Evolutionary conservation across 2,329 filamentous ascomycete species (phyloP).

Genomic region (Pseudogymnoascus sp.): DNA sequence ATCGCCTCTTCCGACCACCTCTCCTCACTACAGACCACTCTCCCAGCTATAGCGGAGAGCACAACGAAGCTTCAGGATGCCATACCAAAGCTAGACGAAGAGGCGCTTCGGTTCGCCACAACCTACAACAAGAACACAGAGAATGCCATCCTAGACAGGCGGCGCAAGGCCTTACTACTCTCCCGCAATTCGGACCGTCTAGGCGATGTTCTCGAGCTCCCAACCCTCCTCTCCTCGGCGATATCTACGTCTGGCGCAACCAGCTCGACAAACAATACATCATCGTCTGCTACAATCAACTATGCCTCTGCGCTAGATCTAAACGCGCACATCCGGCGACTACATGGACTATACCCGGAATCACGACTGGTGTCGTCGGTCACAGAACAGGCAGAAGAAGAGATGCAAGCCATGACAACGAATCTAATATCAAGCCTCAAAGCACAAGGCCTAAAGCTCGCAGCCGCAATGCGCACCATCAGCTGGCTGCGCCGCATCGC

Average conservation of each 20-base stretch:
- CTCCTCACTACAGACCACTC: constrained; percentile 60
- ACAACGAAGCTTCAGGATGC: constrained; percentile 61
- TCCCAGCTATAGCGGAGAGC: constrained; percentile 64
- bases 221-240: constrained; percentile 75
- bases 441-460: constrained; percentile 74
- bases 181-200: constrained; percentile 83
- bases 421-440: constrained; percentile 76
- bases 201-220: constrained; percentile 85
- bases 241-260: constrained; percentile 50
- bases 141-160: constrained; percentile 59
- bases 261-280: constrained; percentile 39
- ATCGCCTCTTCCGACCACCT: constrained; percentile 76
- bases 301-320: constrained; percentile 88
- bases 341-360: constrained; percentile 75
- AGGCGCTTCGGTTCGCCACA: constrained; percentile 72
- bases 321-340: constrained; percentile 83
- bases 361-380: constrained; percentile 71
- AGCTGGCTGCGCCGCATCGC: constrained; percentile 85
- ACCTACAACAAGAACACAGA: constrained; percentile 73
- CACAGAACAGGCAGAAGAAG: constrained; percentile 69
- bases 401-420: constrained; percentile 81
- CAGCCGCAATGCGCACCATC: constrained; percentile 82
- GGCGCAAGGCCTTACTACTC: constrained; percentile 74
- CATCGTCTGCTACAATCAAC: constrained; percentile 49
- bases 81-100: constrained; percentile 72